Conservation (phyloP, 2,329 filamentous ascomycete genomes). For the Capronia americana region DNA sequence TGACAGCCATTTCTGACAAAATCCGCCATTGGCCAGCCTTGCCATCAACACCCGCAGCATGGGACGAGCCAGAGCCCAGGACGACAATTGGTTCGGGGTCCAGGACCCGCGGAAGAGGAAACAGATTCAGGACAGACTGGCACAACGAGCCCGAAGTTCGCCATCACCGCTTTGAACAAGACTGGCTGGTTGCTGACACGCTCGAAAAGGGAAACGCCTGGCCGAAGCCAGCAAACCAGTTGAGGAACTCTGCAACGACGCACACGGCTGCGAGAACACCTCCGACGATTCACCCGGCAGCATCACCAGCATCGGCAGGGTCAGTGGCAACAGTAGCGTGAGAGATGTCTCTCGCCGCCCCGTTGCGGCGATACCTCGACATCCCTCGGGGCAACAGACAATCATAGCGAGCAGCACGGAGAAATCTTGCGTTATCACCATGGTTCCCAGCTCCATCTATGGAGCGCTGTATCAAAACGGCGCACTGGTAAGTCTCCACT, state of each 20-base stretch:
- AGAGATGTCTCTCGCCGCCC: background rate
- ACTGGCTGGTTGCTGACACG: background rate
- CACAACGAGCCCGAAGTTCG: constrained; percentile 48
- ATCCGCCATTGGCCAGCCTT: constrained; percentile 5
- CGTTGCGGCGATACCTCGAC: constrained; percentile 8
- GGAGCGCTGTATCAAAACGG: constrained; percentile 26
- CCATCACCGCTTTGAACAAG: constrained; percentile 1
- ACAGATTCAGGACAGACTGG: constrained; percentile 49
- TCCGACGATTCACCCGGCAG: constrained; percentile 5
- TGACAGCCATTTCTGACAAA: constrained; percentile 1
- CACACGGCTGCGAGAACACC: constrained; percentile 1
- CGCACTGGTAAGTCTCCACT: constrained; percentile 15
- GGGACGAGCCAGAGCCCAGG: constrained; percentile 19
- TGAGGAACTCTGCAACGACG: constrained; percentile 24
- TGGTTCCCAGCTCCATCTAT: constrained; percentile 17
- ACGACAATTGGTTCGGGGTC: constrained; percentile 44
- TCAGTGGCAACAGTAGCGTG: background rate
- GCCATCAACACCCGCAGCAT: constrained; percentile 5
- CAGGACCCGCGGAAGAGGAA: constrained; percentile 48
- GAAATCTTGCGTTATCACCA: background rate
- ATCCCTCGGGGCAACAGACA: background rate
- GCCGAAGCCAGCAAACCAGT: constrained; percentile 26
- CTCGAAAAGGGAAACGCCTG: constrained; percentile 18
- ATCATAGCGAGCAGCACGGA: constrained; percentile 7
- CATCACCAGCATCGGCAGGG: background rate